Conservation (phyloP, 257 asterid genomes). For the Solanum pennellii region DNA sequence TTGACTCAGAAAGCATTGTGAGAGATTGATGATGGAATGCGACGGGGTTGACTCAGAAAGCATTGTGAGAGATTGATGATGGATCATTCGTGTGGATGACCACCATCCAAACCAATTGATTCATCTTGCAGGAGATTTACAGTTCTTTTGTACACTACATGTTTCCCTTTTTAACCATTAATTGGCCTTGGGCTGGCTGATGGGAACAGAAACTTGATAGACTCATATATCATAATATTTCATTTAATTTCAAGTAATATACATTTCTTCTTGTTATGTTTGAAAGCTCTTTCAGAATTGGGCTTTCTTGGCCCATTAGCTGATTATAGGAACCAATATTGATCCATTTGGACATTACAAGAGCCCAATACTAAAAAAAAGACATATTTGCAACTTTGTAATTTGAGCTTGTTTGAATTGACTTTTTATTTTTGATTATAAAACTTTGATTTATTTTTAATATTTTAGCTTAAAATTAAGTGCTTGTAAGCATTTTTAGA, state of each 20-base stretch:
- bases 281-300: not conserved
- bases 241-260: too few species aligned
- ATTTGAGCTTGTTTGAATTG: not conserved
- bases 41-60: too few species aligned
- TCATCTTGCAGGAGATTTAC: not conserved
- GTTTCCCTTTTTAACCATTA: not conserved
- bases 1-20: too few species aligned
- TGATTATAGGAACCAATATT: not conserved
- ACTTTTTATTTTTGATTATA: too few species aligned
- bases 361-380: not conserved
- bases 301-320: not conserved
- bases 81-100: not conserved
- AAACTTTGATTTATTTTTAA: too few species aligned
- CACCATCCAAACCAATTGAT: not conserved
- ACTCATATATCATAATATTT: too few species aligned
- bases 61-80: too few species aligned
- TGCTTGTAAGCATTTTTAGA: not conserved
- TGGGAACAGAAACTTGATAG: too few species aligned
- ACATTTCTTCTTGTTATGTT: not conserved
- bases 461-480: not conserved
- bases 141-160: not conserved
- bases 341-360: not conserved
- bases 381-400: too few species aligned
- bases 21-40: too few species aligned
- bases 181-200: too few species aligned